Conservation (phyloP, 345 rosid genomes). For the Lepidium didymum region DNA sequence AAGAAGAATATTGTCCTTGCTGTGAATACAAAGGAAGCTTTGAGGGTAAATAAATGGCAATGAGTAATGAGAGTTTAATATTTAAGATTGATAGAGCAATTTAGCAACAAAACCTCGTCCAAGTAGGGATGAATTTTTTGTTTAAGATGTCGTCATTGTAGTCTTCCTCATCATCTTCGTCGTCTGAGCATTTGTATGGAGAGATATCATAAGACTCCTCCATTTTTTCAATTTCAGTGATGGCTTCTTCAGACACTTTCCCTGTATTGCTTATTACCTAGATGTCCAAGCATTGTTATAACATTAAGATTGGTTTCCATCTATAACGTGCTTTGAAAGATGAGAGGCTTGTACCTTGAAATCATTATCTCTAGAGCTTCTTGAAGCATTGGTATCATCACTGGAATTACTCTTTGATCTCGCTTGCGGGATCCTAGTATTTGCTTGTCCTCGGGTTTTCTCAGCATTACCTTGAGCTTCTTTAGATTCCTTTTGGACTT, state of each 20-base stretch:
- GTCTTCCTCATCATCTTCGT: constrained; percentile 78
- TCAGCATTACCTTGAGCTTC: constrained; percentile 26
- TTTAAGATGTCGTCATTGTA: constrained; percentile 38
- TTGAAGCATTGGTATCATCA: constrained; percentile 28
- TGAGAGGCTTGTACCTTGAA: constrained; percentile 43
- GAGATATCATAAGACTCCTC: constrained; percentile 86
- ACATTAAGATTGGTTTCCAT: not conserved
- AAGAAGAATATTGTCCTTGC: constrained; percentile 42
- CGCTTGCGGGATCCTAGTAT: constrained; percentile 22
- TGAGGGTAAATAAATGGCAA: constrained; percentile 3
- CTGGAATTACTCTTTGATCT: constrained; percentile 30
- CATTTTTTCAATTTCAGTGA: not conserved
- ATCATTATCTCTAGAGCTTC: constrained; percentile 29
- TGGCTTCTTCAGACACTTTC: constrained; percentile 21
- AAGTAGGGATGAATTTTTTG: constrained; percentile 64
- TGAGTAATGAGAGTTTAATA: not conserved
- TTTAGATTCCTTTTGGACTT: constrained; percentile 29
- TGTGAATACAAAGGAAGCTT: constrained; percentile 27
- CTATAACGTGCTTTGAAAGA: not conserved
- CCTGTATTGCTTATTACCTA: constrained; percentile 34
- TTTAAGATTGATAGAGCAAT: not conserved
- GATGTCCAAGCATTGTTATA: not conserved
- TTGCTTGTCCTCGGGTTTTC: constrained; percentile 25
- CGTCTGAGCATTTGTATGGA: constrained; percentile 84
- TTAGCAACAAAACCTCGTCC: constrained; percentile 63